phyloP scores from a whole-genome alignment of 768 basidiomycete genomes.

The Leccinellum luteum region DNA sequence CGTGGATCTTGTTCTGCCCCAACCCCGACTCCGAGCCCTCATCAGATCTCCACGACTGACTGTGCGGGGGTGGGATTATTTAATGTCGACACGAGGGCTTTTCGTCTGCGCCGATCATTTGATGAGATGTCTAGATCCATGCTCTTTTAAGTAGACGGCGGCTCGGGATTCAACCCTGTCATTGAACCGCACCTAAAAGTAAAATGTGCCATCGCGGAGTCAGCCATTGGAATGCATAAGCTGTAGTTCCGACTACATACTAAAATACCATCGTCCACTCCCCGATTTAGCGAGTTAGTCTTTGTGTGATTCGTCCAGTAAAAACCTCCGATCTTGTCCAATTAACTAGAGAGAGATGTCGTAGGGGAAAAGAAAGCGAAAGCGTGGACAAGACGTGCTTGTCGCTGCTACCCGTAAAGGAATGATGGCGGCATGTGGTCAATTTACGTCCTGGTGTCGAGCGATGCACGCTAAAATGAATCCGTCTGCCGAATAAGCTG shows the following conservation, averaged over 20 bases:
- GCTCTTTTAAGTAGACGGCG: constrained; percentile 7
- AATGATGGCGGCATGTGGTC: constrained; percentile 23
- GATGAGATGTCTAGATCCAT: constrained; percentile 21
- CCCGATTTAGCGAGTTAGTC: constrained; percentile 9
- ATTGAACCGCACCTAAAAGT: constrained; percentile 9
- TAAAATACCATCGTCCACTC: neutral
- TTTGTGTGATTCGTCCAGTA: neutral
- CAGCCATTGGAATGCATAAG: constrained; percentile 4
- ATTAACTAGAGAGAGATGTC: neutral
- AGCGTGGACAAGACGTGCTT: constrained; percentile 17
- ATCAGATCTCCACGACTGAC: constrained; percentile 1
- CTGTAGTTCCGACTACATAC: constrained; percentile 14
- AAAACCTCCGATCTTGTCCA: neutral
- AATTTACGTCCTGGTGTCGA: constrained; percentile 24
- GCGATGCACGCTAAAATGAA: constrained; percentile 9
- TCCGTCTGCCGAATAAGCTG: constrained; percentile 7
- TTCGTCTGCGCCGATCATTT: constrained; percentile 21
- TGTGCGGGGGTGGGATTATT: constrained; percentile 14
- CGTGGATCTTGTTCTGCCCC: constrained; percentile 6
- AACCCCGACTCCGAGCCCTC: constrained; percentile 11
- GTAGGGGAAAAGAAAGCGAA: neutral
- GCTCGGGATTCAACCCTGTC: constrained; percentile 17
- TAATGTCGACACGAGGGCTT: constrained; percentile 14
- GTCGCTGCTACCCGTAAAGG: constrained; percentile 6
- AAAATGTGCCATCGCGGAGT: constrained; percentile 24